Base-by-base conservation (phyloP, 768 basidiomycete genomes). In the Tylopilus plumbeoviolaceoides region DNA sequence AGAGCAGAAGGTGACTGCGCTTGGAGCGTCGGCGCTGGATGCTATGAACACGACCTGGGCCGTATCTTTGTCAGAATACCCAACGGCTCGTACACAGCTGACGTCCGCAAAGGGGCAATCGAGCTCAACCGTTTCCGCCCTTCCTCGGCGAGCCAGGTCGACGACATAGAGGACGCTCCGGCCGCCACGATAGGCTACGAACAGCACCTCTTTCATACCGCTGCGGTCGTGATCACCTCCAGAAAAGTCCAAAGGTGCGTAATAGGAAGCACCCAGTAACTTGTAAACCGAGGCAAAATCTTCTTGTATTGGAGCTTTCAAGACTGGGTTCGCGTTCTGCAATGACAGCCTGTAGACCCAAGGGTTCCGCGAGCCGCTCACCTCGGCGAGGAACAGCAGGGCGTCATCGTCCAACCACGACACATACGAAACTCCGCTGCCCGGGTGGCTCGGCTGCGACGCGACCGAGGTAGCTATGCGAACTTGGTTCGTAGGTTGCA, bases 331-430 rank as follows among this genome's bases (percentile, higher is more conserved):
- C 7, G 50, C 50, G 12, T 51, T 21, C 43, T 9, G 23, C 35
- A n/a, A 23, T 12, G 50, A 44, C 25, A 44, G 31, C 18, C 27
- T 44, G 35, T 44, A 51, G 5, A 51, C 15, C 50, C 50, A 51
- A 7, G 50, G 50, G 35, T 51, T 51, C 35, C 50, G 50, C 50
- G 43, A 51, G 6, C 50, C 50, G 15, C 50, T 51, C 25, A 42
- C 25, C 35, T 51, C 50, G 4, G 50, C 50, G 15, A 51, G 50
- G 35, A 51, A 51, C 14, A 51, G 36, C 25, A 51, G 11, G 1
- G 14, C 14, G 30, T 38, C 50, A 35, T 44, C 35, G 33, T 44
- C 50, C 18, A 51, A 28, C 50, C 50, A 51, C 3, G 50, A 44
- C 8, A 51, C 43, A 12, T 51, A 51, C 25, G 50, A 51, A 25